Evolutionary conservation across 805 yeast species (phyloP).

Genomic region (Cyberlindnera meyerae): DNA sequence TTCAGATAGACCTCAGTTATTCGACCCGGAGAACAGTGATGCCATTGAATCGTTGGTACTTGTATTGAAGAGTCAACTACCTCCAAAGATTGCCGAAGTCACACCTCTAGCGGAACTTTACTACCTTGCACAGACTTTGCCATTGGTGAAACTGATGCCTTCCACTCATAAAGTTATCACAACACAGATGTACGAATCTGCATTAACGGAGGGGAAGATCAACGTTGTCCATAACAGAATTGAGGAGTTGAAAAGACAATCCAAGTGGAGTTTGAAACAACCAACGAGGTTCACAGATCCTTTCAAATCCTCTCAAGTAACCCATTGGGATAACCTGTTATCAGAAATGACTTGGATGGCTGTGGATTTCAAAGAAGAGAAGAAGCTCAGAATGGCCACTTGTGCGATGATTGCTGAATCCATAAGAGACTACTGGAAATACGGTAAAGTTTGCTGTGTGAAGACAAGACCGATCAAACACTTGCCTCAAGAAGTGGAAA

Average conservation of each 20-base stretch:
- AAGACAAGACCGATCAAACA: constrained; percentile 43
- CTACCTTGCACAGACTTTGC: constrained; percentile 83
- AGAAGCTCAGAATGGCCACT: constrained; percentile 64
- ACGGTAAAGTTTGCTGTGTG: constrained; percentile 67
- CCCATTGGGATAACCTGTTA: constrained; percentile 70
- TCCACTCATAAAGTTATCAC: constrained; percentile 82
- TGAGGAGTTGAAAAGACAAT: constrained; percentile 82
- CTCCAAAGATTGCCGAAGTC: constrained; percentile 51
- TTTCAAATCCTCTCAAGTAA: constrained; percentile 28
- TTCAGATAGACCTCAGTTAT: constrained; percentile 20
- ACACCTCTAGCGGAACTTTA: constrained; percentile 79
- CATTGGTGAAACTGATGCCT: constrained; percentile 73
- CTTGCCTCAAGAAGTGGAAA: too few relatives aligned
- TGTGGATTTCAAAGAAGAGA: constrained; percentile 64
- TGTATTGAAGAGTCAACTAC: constrained; percentile 45
- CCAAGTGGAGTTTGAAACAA: constrained; percentile 89
- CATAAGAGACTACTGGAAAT: constrained; percentile 70
- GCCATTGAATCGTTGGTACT: constrained; percentile 40
- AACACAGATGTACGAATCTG: constrained; percentile 80
- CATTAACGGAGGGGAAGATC: constrained; percentile 84
- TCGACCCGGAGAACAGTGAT: constrained; percentile 35
- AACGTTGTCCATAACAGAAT: constrained; percentile 87
- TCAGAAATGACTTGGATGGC: constrained; percentile 85
- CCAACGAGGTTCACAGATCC: constrained; percentile 74
- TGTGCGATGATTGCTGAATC: constrained; percentile 70